Evolutionary conservation across 2,329 filamentous ascomycete species (phyloP).

Genomic region (Phaeosphaeria sp.): DNA sequence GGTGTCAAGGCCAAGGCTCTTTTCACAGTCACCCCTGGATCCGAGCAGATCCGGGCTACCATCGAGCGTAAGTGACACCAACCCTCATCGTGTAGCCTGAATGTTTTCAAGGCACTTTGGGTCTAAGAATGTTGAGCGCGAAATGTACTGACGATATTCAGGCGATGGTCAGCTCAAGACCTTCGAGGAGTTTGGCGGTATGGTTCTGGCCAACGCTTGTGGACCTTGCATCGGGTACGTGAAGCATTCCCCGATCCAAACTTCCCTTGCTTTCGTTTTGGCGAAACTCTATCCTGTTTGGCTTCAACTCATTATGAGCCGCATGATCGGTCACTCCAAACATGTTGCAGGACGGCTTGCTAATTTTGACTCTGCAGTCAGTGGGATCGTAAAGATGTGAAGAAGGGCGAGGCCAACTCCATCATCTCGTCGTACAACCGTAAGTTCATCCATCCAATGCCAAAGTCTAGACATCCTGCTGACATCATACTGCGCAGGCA

Average conservation of each 20-base stretch:
- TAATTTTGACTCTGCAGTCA: conserved; percentile 57
- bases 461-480: not conserved
- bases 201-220: conserved; percentile 94
- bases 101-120: not conserved
- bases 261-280: not conserved
- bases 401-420: conserved; percentile 95
- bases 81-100: not conserved
- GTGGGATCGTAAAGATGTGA: conserved; percentile 92
- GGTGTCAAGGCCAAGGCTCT: conserved; percentile 91
- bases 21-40: conserved; percentile 95
- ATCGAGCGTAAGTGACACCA: conserved; percentile 63
- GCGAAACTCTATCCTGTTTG: conserved; percentile 7
- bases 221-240: conserved; percentile 65
- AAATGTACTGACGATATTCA: not conserved
- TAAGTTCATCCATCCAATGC: conserved; percentile 13
- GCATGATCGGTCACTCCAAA: not conserved
- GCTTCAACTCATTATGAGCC: not conserved
- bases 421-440: conserved; percentile 99
- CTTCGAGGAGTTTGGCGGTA: conserved; percentile 93
- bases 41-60: conserved; percentile 91
- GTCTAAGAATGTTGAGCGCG: not conserved
- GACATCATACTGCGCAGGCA: conserved; percentile 45
- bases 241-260: not conserved
- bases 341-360: conserved; percentile 1
- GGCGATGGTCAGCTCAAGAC: conserved; percentile 86